Conservation (phyloP, 495 filamentous ascomycete genomes). For the Penicillium argentinense region DNA sequence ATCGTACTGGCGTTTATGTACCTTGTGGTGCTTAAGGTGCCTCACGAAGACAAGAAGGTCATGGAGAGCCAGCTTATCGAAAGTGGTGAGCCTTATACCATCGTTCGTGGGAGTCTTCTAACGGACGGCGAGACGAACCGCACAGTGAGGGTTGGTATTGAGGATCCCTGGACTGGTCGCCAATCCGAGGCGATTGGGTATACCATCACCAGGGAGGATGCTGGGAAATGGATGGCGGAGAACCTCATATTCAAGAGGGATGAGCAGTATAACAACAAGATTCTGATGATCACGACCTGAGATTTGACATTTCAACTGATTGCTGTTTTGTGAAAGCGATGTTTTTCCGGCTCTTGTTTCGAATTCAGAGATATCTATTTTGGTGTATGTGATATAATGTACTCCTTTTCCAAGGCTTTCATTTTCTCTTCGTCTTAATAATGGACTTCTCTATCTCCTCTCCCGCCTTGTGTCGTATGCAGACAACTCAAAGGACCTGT, state of each 20-base stretch:
- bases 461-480: too few species aligned
- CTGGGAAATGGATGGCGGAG: conserved; percentile 16
- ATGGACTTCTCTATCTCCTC: too few species aligned
- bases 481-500: too few species aligned
- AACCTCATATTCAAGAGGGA: conserved; percentile 12
- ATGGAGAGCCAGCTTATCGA: conserved; percentile 53
- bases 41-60: conserved; percentile 58
- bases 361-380: too few species aligned
- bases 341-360: background rate
- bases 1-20: conserved; percentile 50
- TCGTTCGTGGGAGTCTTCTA: conserved; percentile 49
- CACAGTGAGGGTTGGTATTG: conserved; percentile 40
- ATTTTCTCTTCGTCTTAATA: too few species aligned
- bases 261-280: conserved; percentile 17
- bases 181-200: conserved; percentile 45
- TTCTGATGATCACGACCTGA: conserved; percentile 18
- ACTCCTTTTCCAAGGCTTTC: too few species aligned
- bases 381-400: too few species aligned
- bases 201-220: conserved; percentile 28
- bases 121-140: conserved; percentile 30
- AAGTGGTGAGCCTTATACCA: conserved; percentile 30
- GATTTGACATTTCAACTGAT: too few species aligned
- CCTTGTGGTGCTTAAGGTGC: conserved; percentile 44
- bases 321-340: background rate
- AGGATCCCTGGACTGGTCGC: conserved; percentile 38